Conservation (phyloP, 805 yeast species). For the Wickerhamomyces mucosus region DNA sequence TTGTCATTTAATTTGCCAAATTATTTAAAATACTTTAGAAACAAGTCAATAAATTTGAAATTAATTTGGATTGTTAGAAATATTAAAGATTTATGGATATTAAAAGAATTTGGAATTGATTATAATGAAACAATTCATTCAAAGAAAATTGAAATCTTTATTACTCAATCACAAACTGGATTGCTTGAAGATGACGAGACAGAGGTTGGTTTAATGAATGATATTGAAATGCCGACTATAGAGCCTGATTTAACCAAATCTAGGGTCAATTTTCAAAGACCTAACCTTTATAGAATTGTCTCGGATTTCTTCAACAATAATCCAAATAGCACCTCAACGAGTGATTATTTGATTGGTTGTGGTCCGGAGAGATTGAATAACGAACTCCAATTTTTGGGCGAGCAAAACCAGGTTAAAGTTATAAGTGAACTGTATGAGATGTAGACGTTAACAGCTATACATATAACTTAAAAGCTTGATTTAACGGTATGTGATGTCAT, state of each 20-base stretch:
- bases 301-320: background rate
- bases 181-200: background rate
- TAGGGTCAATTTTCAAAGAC: background rate
- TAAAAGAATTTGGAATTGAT: constrained; percentile 25
- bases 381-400: too few species aligned
- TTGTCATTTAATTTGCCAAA: constrained; percentile 54
- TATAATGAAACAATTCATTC: constrained; percentile 10
- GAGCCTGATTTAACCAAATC: background rate
- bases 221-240: background rate
- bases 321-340: too few species aligned
- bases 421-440: too few species aligned
- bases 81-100: constrained; percentile 36
- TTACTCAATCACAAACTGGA: constrained; percentile 21
- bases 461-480: too few species aligned
- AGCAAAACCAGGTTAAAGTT: too few species aligned
- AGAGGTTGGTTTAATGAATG: background rate
- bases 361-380: background rate
- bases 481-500: too few species aligned
- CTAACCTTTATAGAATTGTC: background rate
- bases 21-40: constrained; percentile 28
- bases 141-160: constrained; percentile 27
- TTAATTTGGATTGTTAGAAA: constrained; percentile 48
- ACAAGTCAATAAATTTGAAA: constrained; percentile 22
- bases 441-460: too few species aligned
- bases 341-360: background rate